phyloP scores from a whole-genome alignment of 176 grass and related monocot genomes.

The Melocanna baccifera region DNA sequence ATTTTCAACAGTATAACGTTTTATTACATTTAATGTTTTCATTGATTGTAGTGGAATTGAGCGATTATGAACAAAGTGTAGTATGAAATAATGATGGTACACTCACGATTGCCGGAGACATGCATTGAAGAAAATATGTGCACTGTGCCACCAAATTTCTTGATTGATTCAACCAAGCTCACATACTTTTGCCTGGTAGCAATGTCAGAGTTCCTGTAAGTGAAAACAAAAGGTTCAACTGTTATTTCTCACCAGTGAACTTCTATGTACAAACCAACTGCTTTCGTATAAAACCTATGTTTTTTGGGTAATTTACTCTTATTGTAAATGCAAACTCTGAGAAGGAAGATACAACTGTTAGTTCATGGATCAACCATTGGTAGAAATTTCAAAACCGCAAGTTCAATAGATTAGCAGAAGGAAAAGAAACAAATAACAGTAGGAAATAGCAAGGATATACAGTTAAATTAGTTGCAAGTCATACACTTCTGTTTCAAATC shows the following conservation, averaged over 20 bases:
- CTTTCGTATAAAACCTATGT: neutral
- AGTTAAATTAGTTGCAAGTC: slow-evolving; percentile 2
- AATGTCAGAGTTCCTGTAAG: slow-evolving; percentile 70
- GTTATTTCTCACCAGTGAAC: slow-evolving; percentile 10
- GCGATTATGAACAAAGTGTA: neutral
- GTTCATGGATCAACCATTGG: neutral
- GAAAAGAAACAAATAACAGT: slow-evolving; percentile 4
- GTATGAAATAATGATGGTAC: neutral
- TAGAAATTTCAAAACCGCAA: neutral
- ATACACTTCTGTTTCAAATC: neutral
- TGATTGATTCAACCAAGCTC: slow-evolving; percentile 67
- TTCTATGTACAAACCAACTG: neutral
- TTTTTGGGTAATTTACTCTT: neutral
- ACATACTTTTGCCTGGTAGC: slow-evolving; percentile 71
- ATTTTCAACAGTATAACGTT: neutral
- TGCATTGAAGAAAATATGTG: slow-evolving; percentile 97
- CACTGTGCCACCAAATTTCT: slow-evolving; percentile 67
- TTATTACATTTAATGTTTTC: neutral
- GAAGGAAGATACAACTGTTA: neutral
- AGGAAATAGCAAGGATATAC: neutral
- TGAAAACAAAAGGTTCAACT: slow-evolving; percentile 15
- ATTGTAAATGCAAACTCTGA: neutral
- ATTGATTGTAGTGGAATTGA: neutral
- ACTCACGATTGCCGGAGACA: slow-evolving; percentile 90
- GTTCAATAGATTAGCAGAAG: neutral